Percentiles rank a stretch among this genome's conserved stretches.
Conservation (phyloP, 768 basidiomycete genomes). For the Calocera viscosa region DNA sequence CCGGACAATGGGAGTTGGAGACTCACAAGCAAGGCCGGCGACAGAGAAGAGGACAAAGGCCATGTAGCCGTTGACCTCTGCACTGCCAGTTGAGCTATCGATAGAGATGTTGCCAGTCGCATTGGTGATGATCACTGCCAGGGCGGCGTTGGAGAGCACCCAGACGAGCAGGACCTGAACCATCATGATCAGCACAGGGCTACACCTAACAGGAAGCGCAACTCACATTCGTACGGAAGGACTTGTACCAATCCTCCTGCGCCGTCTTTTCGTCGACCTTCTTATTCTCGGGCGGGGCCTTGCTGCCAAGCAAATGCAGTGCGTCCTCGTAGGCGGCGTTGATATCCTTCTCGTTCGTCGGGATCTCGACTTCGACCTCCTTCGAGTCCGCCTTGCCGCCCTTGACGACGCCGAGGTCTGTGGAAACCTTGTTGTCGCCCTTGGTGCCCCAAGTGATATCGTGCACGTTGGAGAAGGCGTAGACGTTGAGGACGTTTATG, state of each 20-base stretch:
- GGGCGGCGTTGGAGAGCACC: constrained; percentile 58
- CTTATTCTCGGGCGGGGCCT: constrained; percentile 58
- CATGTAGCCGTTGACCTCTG: constrained; percentile 73
- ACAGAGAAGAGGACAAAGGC: constrained; percentile 79
- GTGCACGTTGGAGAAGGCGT: constrained; percentile 78
- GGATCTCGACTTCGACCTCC: constrained; percentile 76
- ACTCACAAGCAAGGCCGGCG: constrained; percentile 74
- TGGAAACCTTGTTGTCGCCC: constrained; percentile 74
- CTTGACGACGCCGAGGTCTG: constrained; percentile 74
- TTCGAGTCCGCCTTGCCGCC: constrained; percentile 39
- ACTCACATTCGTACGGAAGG: constrained; percentile 73
- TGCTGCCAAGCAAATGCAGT: constrained; percentile 61
- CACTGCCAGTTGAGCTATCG: not conserved
- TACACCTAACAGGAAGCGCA: not conserved
- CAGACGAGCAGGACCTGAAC: constrained; percentile 62
- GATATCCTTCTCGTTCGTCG: constrained; percentile 78
- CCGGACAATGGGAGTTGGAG: not conserved
- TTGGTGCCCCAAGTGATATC: constrained; percentile 96
- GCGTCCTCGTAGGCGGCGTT: constrained; percentile 87
- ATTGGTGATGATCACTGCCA: not conserved
- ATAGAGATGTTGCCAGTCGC: constrained; percentile 1
- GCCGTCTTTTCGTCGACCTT: constrained; percentile 48
- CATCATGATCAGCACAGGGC: constrained; percentile 14
- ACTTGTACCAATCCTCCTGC: constrained; percentile 79
- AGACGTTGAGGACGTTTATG: constrained; percentile 86